phyloP scores from a whole-genome alignment of 495 filamentous ascomycete genomes.

The Talaromyces liani region DNA sequence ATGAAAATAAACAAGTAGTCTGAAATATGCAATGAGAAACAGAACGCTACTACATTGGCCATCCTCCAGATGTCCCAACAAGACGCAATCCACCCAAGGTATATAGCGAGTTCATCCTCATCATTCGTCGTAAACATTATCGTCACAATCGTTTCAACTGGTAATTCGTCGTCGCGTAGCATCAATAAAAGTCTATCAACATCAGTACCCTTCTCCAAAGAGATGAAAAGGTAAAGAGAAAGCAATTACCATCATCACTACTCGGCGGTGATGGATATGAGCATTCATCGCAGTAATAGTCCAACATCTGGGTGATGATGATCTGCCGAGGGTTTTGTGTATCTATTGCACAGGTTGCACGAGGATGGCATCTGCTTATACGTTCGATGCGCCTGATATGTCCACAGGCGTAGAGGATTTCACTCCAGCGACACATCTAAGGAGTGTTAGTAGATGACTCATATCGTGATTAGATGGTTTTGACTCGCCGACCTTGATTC shows the following conservation, averaged over 20 bases:
- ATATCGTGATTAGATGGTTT: not conserved
- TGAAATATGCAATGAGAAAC: not conserved
- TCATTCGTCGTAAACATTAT: not conserved
- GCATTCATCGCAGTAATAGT: not conserved
- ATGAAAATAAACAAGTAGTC: not conserved
- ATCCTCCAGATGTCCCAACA: not conserved
- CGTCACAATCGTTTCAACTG: not conserved
- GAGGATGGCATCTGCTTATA: conserved; percentile 1
- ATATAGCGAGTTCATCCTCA: not conserved
- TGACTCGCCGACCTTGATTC: not conserved
- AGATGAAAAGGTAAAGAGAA: not conserved
- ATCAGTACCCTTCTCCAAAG: not conserved
- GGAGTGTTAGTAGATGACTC: not conserved
- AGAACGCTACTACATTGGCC: not conserved
- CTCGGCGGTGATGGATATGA: conserved; percentile 2
- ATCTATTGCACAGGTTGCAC: conserved; percentile 6
- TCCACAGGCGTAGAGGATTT: conserved; percentile 2
- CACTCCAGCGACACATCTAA: conserved; percentile 6
- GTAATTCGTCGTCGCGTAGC: not conserved
- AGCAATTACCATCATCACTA: conserved; percentile 2
- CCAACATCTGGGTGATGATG: not conserved
- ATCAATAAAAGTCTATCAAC: not conserved
- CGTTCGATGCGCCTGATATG: conserved; percentile 2
- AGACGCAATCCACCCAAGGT: not conserved
- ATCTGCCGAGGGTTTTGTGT: conserved; percentile 1